Evolutionary conservation across 2,329 filamentous ascomycete species (phyloP), one percentile per base, ranked within the genome.

Genomic region (Canariomyces notabilis): DNA sequence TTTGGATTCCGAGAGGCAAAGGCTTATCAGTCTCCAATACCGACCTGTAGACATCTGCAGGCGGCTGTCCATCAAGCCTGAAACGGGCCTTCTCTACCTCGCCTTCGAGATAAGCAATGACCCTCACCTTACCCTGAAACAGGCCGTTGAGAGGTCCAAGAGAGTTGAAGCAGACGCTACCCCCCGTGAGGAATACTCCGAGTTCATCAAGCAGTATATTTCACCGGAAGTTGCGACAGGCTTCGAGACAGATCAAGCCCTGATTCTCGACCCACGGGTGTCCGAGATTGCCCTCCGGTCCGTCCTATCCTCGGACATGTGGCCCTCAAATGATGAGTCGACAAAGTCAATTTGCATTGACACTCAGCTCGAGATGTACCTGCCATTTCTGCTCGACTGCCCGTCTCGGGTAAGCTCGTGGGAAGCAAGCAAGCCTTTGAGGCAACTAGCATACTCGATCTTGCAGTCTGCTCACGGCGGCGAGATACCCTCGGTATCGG

Each of bases 381-480:
- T 70, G 2, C 70, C 70, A 2, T 57, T 66, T 14, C 57, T 73
- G 15, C 55, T 71, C 8, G 70, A 72, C 48, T 64, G 62, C 31
- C 65, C 64, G 29, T 49, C 59, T 1, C 61, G 57, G 9, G 63
- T 60, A 37, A 72, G 64, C 44, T 62, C 65, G 0, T 73, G 70
- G 70, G 59, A 64, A 16, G 50, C 57, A 21, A 71, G 68, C 48
- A 62, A 59, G 4, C 38, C 51, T 0, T 48, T 67, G 18, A 64
- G 70, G 11, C 53, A 64, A 18, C 51, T 68, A 12, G 67, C 66
- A 5, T 72, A 70, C 42, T 58, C 62, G 7, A 42, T 68, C 9
- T 44, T 67, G 15, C 63, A 63, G 44, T 36, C 59, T 12, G 15
- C 34, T 39, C 20, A 31, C 22, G 26, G 51, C 47, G 14, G 39